These are phyloP conservation scores for Enterospora canceri DNA, from an alignment of 371 early-diverging fungal species.

Conservation along the genomic window DNA sequence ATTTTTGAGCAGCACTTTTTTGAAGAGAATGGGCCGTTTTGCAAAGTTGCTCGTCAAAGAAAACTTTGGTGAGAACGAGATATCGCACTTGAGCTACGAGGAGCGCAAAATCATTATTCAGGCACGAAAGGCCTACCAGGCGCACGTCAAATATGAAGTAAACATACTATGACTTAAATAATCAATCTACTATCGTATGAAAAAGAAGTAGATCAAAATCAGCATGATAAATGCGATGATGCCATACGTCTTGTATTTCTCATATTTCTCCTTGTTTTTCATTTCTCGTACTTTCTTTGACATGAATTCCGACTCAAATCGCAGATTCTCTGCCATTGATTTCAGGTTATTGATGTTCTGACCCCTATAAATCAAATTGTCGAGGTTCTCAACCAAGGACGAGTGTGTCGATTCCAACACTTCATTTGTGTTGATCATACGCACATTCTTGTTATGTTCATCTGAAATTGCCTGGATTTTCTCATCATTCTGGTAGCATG, in stretches of 20 bases:
- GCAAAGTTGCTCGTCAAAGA: conserved; percentile 18
- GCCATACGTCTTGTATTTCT: conserved; percentile 32
- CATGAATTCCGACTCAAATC: conserved; percentile 30
- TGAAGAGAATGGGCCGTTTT: conserved; percentile 19
- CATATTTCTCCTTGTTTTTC: conserved; percentile 19
- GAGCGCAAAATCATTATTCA: conserved; percentile 8
- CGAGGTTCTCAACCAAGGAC: conserved; percentile 37
- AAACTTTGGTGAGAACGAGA: conserved; percentile 25
- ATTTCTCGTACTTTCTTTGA: conserved; percentile 23
- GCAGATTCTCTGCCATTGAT: conserved; percentile 22
- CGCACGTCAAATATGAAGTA: not conserved
- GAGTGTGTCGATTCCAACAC: conserved; percentile 33
- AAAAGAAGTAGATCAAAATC: conserved; percentile 25
- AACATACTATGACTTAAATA: not conserved
- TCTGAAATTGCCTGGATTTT: conserved; percentile 20
- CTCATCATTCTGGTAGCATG: conserved; percentile 33
- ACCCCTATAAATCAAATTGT: conserved; percentile 33
- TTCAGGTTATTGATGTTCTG: conserved; percentile 42
- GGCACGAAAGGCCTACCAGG: conserved; percentile 2
- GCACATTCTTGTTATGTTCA: conserved; percentile 32
- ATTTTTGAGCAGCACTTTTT: conserved; percentile 6
- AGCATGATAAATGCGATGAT: conserved; percentile 23
- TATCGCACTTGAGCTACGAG: conserved; percentile 4
- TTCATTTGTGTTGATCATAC: conserved; percentile 2
- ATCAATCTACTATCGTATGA: not conserved